Conservation (phyloP, 306 rosid species). For the Casuarina glauca region DNA sequence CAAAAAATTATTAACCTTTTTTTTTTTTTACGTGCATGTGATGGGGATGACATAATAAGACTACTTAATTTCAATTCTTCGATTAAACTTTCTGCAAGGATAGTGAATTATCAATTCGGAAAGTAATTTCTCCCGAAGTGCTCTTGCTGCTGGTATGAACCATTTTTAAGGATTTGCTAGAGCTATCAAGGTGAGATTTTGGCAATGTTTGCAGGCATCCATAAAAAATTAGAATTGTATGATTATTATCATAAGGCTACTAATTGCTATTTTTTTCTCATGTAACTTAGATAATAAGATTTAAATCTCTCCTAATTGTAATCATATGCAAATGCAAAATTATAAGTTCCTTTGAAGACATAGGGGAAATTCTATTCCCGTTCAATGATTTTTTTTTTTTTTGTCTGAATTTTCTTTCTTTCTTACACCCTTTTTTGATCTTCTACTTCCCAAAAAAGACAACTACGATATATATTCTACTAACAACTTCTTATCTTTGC, state of each 20-base stretch:
- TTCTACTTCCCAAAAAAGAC: not conserved
- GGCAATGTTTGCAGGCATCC: not conserved
- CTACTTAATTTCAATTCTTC: too few relatives aligned
- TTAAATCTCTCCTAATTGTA: slow-evolving; percentile 45
- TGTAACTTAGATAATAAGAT: slow-evolving; percentile 19
- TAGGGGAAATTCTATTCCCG: slow-evolving; percentile 59
- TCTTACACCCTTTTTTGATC: not conserved
- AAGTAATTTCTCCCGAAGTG: slow-evolving; percentile 37
- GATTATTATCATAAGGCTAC: slow-evolving; percentile 29
- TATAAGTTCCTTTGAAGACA: slow-evolving; percentile 86
- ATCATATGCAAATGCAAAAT: slow-evolving; percentile 92
- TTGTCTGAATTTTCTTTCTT: not conserved
- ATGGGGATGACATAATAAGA: too few relatives aligned
- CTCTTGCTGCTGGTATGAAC: slow-evolving; percentile 76
- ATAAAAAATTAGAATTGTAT: slow-evolving; percentile 17
- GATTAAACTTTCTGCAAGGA: too few relatives aligned
- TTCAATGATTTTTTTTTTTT: not conserved
- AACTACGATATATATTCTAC: not conserved
- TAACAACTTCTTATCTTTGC: not conserved
- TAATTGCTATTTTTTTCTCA: not conserved
- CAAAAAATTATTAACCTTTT: too few relatives aligned
- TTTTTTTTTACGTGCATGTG: too few relatives aligned
- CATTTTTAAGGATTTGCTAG: slow-evolving; percentile 84
- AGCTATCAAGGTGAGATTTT: slow-evolving; percentile 73
- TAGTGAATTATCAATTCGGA: too few relatives aligned